phyloP scores from a whole-genome alignment of 2,329 filamentous ascomycete species.

The Colletotrichum agaves region DNA sequence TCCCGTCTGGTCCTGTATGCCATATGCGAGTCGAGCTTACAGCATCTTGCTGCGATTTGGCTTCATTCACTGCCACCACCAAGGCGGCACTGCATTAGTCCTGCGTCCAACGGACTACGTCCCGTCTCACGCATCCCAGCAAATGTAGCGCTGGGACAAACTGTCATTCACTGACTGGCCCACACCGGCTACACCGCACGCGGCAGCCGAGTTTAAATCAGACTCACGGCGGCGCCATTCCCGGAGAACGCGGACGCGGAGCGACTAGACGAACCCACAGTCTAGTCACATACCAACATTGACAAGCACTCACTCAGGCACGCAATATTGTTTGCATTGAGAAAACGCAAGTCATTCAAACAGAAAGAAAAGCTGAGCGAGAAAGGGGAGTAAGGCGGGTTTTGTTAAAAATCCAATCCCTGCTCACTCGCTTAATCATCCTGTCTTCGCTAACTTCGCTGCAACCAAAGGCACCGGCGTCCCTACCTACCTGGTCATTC shows the following conservation, averaged over 20 bases:
- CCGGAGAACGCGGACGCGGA: background rate
- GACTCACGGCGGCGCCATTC: background rate
- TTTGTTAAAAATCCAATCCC: constrained; percentile 25
- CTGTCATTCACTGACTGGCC: constrained; percentile 3
- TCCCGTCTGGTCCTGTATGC: constrained; percentile 11
- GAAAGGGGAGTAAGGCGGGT: constrained; percentile 8
- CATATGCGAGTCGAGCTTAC: constrained; percentile 10
- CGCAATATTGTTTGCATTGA: constrained; percentile 6
- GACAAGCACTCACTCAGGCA: constrained; percentile 2
- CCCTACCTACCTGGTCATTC: constrained; percentile 26
- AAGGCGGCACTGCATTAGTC: constrained; percentile 14
- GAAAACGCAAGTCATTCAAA: constrained; percentile 2
- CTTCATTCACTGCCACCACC: constrained; percentile 24
- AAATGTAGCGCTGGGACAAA: constrained; percentile 21
- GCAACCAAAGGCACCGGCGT: constrained; percentile 13
- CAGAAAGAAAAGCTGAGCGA: background rate
- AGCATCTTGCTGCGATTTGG: background rate
- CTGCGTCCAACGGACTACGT: constrained; percentile 10
- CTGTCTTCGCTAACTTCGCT: constrained; percentile 15
- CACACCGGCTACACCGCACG: constrained; percentile 7
- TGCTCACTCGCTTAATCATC: constrained; percentile 35
- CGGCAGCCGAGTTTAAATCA: constrained; percentile 14
- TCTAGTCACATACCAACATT: background rate
- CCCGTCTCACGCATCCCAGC: constrained; percentile 17
- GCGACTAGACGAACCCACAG: constrained; percentile 3